phyloP scores from a whole-genome alignment of 2,329 filamentous ascomycete species.

The Bretziella fagacearum region DNA sequence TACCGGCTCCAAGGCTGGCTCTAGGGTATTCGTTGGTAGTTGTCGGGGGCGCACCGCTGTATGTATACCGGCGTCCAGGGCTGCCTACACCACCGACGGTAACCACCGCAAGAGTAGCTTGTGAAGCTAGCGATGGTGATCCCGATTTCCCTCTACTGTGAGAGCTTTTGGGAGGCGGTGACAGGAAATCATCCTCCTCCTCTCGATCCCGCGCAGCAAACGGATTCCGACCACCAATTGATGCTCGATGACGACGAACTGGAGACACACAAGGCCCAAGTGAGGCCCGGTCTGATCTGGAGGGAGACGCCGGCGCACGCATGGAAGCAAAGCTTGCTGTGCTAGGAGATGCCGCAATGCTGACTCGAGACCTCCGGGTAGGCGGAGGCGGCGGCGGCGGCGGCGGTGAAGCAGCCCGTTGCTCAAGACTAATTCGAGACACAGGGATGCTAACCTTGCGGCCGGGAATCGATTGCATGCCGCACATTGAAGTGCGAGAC shows the following conservation, averaged over 20 bases:
- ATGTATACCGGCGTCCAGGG: background rate
- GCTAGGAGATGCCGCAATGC: background rate
- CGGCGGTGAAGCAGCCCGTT: no score
- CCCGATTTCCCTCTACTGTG: background rate
- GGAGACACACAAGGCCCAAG: background rate
- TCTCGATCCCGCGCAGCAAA: background rate
- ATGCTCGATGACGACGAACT: no score
- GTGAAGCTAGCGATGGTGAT: background rate
- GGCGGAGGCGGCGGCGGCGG: background rate
- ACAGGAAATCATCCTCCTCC: no score
- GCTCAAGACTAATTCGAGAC: no score
- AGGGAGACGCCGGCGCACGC: background rate
- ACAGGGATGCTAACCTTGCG: constrained; percentile 27
- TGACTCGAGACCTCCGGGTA: background rate
- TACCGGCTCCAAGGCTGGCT: no score
- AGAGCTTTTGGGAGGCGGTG: no score
- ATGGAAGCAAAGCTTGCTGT: background rate
- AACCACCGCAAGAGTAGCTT: no score
- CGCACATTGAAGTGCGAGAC: no score
- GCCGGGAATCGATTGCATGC: no score
- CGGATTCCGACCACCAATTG: constrained; percentile 9
- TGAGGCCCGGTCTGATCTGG: constrained; percentile 14
- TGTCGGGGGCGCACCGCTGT: background rate
- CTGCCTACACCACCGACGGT: no score
- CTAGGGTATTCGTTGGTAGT: no score